phyloP scores from a whole-genome alignment of 192 early-diverging fungal species.

The Coemansia sp. region DNA sequence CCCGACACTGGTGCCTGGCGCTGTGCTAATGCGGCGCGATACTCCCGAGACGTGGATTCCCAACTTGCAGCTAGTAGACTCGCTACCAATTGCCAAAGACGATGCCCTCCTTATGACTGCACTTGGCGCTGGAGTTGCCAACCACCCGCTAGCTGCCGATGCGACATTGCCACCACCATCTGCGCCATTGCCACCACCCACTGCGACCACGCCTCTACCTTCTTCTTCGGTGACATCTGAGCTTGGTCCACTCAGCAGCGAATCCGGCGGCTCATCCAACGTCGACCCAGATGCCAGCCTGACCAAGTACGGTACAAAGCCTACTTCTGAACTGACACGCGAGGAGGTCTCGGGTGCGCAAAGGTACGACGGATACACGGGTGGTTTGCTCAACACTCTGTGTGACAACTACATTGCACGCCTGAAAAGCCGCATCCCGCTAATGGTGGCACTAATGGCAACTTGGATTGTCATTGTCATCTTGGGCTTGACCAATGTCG shows the following conservation, averaged over 20 bases:
- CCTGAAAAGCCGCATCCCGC: conserved; percentile 33
- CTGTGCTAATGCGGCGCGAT: conserved; percentile 5
- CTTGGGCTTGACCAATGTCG: conserved; percentile 32
- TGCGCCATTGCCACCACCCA: neutral
- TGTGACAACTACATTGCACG: conserved; percentile 35
- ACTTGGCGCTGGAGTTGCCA: neutral
- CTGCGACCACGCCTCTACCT: neutral
- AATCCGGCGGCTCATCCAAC: neutral
- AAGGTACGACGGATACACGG: conserved; percentile 51
- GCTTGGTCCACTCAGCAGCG: neutral
- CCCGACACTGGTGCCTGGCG: neutral
- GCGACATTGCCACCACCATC: neutral
- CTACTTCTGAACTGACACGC: conserved; percentile 23
- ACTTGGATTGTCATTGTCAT: conserved; percentile 45
- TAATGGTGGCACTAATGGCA: conserved; percentile 36
- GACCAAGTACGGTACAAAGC: conserved; percentile 1
- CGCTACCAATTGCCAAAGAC: neutral
- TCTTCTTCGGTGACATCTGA: neutral
- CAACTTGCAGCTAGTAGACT: conserved; percentile 4
- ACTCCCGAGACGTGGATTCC: neutral
- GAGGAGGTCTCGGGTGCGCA: conserved; percentile 36
- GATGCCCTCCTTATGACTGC: neutral
- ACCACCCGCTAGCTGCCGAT: neutral
- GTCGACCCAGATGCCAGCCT: neutral
- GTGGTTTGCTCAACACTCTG: conserved; percentile 45